phyloP scores from a whole-genome alignment of 148 eudicot species.

The Fagopyrum homotropicum region DNA sequence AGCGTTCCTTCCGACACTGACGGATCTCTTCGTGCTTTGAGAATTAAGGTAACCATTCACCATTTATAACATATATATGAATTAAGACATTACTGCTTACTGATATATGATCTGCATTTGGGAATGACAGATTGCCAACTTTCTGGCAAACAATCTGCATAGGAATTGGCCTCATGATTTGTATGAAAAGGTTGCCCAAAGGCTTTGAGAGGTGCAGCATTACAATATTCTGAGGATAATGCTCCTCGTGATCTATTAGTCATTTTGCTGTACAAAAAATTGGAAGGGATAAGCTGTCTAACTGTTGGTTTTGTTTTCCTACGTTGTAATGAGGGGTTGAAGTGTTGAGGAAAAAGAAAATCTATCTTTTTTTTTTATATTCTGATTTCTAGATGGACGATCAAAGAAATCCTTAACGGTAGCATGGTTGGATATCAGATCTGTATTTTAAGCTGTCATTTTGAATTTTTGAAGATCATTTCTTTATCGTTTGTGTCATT shows the following conservation, averaged over 20 bases:
- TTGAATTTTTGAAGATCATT: background rate
- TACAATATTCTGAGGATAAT: background rate
- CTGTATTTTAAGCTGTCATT: background rate
- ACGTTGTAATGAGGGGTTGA: background rate
- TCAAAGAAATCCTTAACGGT: background rate
- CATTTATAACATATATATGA: background rate
- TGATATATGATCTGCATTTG: constrained; percentile 2
- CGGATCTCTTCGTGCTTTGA: constrained; percentile 92
- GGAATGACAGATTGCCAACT: constrained; percentile 71
- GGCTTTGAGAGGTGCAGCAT: constrained; percentile 36
- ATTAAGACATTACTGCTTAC: background rate
- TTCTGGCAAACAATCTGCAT: constrained; percentile 80
- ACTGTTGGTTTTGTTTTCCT: background rate
- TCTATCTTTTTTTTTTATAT: background rate
- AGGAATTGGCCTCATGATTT: constrained; percentile 89
- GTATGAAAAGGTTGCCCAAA: constrained; percentile 76
- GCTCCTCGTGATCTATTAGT: background rate
- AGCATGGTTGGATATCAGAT: background rate
- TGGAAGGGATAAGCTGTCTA: background rate
- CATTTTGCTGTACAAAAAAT: constrained; percentile 2
- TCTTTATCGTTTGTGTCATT: background rate
- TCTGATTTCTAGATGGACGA: background rate
- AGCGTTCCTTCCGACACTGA: constrained; percentile 64
- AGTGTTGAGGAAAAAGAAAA: background rate
- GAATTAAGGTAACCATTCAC: constrained; percentile 52